phyloP scores from a whole-genome alignment of 805 yeast genomes.

The Maudiozyma saulgeensis region DNA sequence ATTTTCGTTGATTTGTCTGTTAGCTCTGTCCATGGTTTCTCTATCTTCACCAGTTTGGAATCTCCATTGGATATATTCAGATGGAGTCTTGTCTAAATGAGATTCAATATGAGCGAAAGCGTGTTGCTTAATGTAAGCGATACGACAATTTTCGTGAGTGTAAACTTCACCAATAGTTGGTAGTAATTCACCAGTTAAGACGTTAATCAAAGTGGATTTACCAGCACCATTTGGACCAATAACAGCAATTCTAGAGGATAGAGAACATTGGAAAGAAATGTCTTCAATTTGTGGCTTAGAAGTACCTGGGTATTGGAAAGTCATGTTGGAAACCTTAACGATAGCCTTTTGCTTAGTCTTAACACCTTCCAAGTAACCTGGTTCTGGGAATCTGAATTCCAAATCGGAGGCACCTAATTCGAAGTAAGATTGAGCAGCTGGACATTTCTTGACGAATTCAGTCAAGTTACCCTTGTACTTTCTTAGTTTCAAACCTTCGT shows the following conservation, averaged over 20 bases:
- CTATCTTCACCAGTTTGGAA: slow-evolving; percentile 99
- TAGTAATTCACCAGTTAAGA: slow-evolving; percentile 97
- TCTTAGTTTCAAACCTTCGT: slow-evolving; percentile 99
- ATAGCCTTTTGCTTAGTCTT: slow-evolving; percentile 99
- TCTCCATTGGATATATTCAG: slow-evolving; percentile 99
- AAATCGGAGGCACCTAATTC: slow-evolving; percentile 97
- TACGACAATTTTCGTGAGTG: slow-evolving; percentile 99
- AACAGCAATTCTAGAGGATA: slow-evolving; percentile 99
- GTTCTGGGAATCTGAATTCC: slow-evolving; percentile 97
- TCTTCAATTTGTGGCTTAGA: slow-evolving; percentile 85
- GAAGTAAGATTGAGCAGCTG: slow-evolving; percentile 97
- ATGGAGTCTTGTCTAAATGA: slow-evolving; percentile 98
- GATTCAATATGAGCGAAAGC: slow-evolving; percentile 99
- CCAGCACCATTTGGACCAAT: slow-evolving; percentile 99
- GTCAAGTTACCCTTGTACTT: slow-evolving; percentile 99
- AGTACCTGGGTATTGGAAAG: slow-evolving; percentile 99
- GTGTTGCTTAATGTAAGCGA: slow-evolving; percentile 99
- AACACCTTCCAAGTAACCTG: slow-evolving; percentile 99
- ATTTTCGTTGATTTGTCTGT: slow-evolving; percentile 92
- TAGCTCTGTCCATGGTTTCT: slow-evolving; percentile 99
- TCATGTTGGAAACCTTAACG: slow-evolving; percentile 93
- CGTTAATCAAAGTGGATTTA: slow-evolving; percentile 97
- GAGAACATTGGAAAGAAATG: slow-evolving; percentile 96
- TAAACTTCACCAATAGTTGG: slow-evolving; percentile 98
- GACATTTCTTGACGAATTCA: slow-evolving; percentile 97